Base-by-base conservation (phyloP, 768 basidiomycete genomes). In the Suillus variegatus region DNA sequence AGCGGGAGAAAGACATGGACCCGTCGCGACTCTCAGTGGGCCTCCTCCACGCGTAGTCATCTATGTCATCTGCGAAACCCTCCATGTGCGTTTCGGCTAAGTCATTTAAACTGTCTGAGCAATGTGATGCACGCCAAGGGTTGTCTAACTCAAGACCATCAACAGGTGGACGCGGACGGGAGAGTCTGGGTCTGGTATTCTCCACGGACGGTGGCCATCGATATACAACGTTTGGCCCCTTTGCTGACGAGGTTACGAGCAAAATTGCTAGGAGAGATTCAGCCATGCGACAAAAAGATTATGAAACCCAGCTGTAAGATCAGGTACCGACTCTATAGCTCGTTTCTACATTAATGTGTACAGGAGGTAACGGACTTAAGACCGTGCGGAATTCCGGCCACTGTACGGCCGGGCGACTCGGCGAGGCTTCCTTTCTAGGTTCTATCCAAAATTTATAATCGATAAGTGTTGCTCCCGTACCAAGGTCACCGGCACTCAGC, bases 191-290 rank as follows among this genome's bases (percentile, higher is more conserved):
- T 6, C 87, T 83, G 1, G 86, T 78, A 41, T 25, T 58, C 14
- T 78, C 70, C 16, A 94, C 93, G 16, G 80, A 81, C 16, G 93
- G 89, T 0, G 95, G 95, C 91, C 94, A 97, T 67, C 92, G 84
- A 74, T 89, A 95, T 61, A 94, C 90, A 6, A 95, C 78, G 68
- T 82, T 90, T 12, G 89, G 86, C 35, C 91, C 93, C 71, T 89
- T 92, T 8, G 92, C 88, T 10, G 94, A 95, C 14, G 90, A 89
- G 6, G 93, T 93, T 51, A 94, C 92, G 43, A 97, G 86, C 5
- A 96, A 78, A 66, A 97, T 82, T 12, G 93, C 90, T 56, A 95
- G 80, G 40, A 97, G 84, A 3, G 88, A 88, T 76, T 92, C 90
- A 47, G 90, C 88, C 91, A 93, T 92, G 57, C 9, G 36, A 57